Conservation (phyloP, 2,329 filamentous ascomycete genomes). For the Stemphylium vesicarium region DNA sequence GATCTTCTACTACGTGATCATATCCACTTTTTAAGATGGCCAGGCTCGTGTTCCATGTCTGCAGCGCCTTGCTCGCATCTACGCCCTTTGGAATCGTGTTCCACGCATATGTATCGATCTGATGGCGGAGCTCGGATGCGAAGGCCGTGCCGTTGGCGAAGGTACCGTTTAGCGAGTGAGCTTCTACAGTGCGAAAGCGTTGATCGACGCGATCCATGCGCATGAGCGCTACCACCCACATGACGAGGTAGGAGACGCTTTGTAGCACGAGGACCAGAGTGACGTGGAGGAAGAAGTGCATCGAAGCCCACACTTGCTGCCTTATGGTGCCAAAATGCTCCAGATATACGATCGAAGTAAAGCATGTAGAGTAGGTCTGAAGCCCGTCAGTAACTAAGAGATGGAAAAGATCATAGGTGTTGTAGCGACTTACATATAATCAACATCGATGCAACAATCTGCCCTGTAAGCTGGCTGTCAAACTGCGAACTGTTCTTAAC, state of each 20-base stretch:
- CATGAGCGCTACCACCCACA: conserved; percentile 35
- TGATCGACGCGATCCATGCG: conserved; percentile 16
- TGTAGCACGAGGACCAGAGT: conserved; percentile 26
- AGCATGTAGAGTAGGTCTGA: conserved; percentile 42
- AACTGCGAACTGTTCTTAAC: conserved; percentile 41
- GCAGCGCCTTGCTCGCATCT: conserved; percentile 21
- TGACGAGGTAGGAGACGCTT: conserved; percentile 42
- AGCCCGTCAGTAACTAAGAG: too few relatives aligned
- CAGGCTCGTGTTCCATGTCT: conserved; percentile 13
- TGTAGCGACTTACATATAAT: conserved; percentile 30
- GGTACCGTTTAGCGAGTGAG: neutral
- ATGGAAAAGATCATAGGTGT: too few relatives aligned
- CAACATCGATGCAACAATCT: conserved; percentile 41
- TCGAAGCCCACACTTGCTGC: conserved; percentile 41
- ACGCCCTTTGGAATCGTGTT: conserved; percentile 32
- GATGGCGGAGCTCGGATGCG: neutral
- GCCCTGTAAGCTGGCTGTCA: conserved; percentile 35
- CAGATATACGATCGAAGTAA: conserved; percentile 43
- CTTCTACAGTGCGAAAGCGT: conserved; percentile 15
- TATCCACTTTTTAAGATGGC: conserved; percentile 7
- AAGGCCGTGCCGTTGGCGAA: conserved; percentile 6
- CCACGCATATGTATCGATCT: conserved; percentile 24
- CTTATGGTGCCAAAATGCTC: conserved; percentile 43
- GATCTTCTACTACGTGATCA: conserved; percentile 13
- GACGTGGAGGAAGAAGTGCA: conserved; percentile 44